A percentile compares a stretch with the other conserved stretches of the same genome.
Evolutionary conservation across 805 yeast species (phyloP).

Genomic region (Teunomyces funiuensis): DNA sequence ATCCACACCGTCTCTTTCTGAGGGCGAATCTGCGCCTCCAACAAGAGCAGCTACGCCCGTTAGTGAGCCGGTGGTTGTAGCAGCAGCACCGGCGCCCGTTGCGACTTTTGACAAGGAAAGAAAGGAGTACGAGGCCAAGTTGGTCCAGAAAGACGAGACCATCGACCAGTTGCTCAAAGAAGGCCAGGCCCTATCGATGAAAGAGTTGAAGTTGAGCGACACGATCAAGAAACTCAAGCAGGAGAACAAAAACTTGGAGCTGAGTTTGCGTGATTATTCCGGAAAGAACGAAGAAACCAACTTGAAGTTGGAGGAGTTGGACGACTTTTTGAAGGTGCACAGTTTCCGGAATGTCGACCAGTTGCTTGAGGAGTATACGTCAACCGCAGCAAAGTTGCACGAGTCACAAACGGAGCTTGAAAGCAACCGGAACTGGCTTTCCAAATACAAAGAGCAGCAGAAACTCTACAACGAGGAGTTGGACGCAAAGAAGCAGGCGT

Average conservation of each 20-base stretch:
- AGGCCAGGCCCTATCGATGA: slow-evolving; percentile 69
- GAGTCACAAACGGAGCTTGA: slow-evolving; percentile 18
- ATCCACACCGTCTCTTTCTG: neutral
- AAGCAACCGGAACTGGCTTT: slow-evolving; percentile 11
- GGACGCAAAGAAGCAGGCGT: slow-evolving; percentile 17
- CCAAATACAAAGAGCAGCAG: slow-evolving; percentile 24
- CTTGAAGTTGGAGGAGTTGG: slow-evolving; percentile 39
- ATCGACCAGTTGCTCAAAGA: slow-evolving; percentile 69
- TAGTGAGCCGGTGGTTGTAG: neutral
- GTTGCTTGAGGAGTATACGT: slow-evolving; percentile 20
- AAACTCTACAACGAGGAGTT: slow-evolving; percentile 23
- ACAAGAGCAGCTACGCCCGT: neutral
- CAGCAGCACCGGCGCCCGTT: neutral
- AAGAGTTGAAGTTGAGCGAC: slow-evolving; percentile 68
- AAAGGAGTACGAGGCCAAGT: slow-evolving; percentile 5
- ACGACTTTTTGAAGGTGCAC: slow-evolving; percentile 26
- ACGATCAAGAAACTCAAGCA: slow-evolving; percentile 60
- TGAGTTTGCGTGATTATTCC: slow-evolving; percentile 26
- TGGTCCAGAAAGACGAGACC: slow-evolving; percentile 49
- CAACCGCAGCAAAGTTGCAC: slow-evolving; percentile 13
- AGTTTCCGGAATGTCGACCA: slow-evolving; percentile 30
- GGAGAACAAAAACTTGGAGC: slow-evolving; percentile 29
- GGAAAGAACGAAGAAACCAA: slow-evolving; percentile 32
- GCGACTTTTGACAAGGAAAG: slow-evolving; percentile 6
- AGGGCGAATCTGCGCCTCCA: neutral